Percentiles rank a stretch among this genome's conserved stretches.
Evolutionary conservation across 192 early-diverging fungal genomes (phyloP).

Genomic region (Backusella psychrophila): DNA sequence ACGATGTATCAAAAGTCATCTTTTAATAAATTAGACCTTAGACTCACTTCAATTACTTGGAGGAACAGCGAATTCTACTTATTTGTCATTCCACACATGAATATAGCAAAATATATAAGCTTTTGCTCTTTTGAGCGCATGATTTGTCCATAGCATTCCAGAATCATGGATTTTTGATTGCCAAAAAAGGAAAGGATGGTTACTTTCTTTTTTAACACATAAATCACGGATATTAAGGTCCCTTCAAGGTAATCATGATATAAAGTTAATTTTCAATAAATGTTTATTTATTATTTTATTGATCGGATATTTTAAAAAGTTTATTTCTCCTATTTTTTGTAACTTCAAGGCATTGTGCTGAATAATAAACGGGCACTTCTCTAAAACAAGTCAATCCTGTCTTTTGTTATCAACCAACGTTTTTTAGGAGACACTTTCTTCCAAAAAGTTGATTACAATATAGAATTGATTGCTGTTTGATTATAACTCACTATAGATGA

Average conservation of each 20-base stretch:
- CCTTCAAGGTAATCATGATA: neutral
- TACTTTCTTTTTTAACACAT: neutral
- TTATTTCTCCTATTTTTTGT: constrained; percentile 1
- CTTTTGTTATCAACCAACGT: neutral
- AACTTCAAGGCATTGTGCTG: neutral
- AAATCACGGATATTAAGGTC: neutral
- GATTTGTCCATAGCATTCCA: neutral
- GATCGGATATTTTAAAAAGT: neutral
- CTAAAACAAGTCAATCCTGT: neutral
- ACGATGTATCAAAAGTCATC: neutral
- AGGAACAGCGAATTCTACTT: neutral
- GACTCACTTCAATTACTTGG: neutral
- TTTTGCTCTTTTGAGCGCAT: neutral
- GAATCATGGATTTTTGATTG: neutral
- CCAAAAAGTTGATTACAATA: neutral
- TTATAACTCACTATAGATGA: neutral
- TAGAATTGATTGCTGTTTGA: neutral
- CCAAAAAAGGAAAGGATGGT: neutral
- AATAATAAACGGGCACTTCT: neutral
- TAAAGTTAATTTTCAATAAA: constrained; percentile 1
- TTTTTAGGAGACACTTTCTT: neutral
- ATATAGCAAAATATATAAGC: neutral
- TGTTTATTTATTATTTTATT: neutral
- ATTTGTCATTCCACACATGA: neutral
- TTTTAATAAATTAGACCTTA: neutral